Base-by-base conservation (phyloP, 108 stramenopile genomes). In the Conticribra guillardii region DNA sequence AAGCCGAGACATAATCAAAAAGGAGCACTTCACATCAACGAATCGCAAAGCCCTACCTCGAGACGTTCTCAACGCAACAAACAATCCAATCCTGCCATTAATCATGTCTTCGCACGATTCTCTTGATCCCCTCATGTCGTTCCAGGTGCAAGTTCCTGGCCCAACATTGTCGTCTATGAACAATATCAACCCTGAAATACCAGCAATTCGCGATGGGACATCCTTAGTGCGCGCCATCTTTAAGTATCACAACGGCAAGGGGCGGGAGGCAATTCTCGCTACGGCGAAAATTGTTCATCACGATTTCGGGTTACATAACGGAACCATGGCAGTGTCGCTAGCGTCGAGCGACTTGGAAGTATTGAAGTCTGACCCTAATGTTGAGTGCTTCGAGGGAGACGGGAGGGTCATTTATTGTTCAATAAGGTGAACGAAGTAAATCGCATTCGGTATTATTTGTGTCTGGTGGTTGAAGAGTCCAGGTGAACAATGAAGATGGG, bases 361-460 rank as follows among this genome's bases (percentile, higher is more conserved):
- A 16, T 58, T 80, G 57, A 80, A 74, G 60, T 45, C 30, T 22
- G 51, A 74, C 49, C 41, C 57, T 4, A 74, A 80, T 64, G 60
- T 80, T 0, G 79, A 80, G 23, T 80, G 79, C 73, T 69, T 74
- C 46, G 79, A 80, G 51, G 73, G 73, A 28, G 79, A 80, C 33
- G 79, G 79, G 30, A 68, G 45, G 57, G 79, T 80, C 37, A 74
- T 74, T 34, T 80, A 80, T 70, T 80, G 79, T 66, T 80, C 79
- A 23, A 80, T 80, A 14, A 67, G 78, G 41, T 79, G 64, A 67
- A n/a, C n/a, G n/a, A n/a, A n/a, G n/a, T n/a, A n/a, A n/a, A n/a
- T n/a, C n/a, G n/a, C n/a, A n/a, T n/a, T n/a, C n/a, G n/a, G n/a
- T n/a, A n/a, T n/a, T n/a, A n/a, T n/a, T n/a, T n/a, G n/a, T n/a